Percentiles rank a stretch among this genome's conserved stretches.
These are phyloP conservation scores for Gossypium mustelinum DNA, from an alignment of 345 rosid species.

Conservation along the genomic window DNA sequence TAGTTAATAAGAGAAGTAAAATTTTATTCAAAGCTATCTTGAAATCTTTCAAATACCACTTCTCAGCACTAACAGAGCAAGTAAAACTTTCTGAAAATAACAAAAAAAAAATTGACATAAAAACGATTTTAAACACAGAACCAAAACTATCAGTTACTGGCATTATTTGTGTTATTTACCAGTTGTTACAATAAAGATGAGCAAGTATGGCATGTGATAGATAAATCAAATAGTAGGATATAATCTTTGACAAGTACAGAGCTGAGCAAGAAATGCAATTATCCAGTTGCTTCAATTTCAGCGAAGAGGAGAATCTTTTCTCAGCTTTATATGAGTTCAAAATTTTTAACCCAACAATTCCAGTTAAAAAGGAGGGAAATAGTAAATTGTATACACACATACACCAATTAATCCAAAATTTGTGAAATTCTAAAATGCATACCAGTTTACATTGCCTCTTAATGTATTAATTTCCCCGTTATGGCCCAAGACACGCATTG, in stretches of 20 bases:
- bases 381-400: not conserved
- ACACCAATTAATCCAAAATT: not conserved
- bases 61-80: too few species aligned
- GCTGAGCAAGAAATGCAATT: too few species aligned
- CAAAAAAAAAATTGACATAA: too few species aligned
- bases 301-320: not conserved
- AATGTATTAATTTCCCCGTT: conserved; percentile 99
- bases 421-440: conserved; percentile 10
- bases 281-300: not conserved
- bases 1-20: too few species aligned
- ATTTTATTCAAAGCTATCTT: too few species aligned
- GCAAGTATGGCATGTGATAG: not conserved
- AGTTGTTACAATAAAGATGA: not conserved
- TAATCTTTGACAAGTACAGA: not conserved
- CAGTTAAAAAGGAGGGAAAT: not conserved
- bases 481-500: conserved; percentile 97
- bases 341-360: not conserved
- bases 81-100: too few species aligned
- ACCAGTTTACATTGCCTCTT: conserved; percentile 98
- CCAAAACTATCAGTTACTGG: not conserved
- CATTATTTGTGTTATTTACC: not conserved
- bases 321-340: not conserved
- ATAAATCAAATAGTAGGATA: not conserved
- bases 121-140: not conserved
- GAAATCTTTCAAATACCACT: too few species aligned